Evolutionary conservation across 2,329 filamentous ascomycete genomes (phyloP).

Genomic region (Periconia sp.): DNA sequence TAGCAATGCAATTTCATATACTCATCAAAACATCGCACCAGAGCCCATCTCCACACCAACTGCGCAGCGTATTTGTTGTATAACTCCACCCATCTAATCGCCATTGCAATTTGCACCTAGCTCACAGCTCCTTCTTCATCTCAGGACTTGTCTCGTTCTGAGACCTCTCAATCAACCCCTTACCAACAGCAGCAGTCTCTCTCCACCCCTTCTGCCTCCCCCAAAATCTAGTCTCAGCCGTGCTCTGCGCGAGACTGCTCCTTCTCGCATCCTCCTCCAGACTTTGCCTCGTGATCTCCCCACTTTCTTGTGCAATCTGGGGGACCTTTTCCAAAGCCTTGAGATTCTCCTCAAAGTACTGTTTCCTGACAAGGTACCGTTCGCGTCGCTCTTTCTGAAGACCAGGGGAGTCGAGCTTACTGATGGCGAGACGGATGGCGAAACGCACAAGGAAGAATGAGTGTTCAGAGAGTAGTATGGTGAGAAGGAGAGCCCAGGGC

Average conservation of each 20-base stretch:
- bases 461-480: conserved; percentile 87
- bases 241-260: conserved; percentile 49
- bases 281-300: conserved; percentile 67
- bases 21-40: too few species aligned
- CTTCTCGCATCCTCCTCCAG: conserved; percentile 65
- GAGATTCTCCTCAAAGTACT: conserved; percentile 75
- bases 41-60: too few species aligned
- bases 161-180: conserved; percentile 55
- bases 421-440: conserved; percentile 73
- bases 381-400: conserved; percentile 84
- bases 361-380: conserved; percentile 79
- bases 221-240: conserved; percentile 60
- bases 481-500: conserved; percentile 79
- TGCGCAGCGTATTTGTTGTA: background rate
- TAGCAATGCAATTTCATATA: too few species aligned
- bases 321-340: conserved; percentile 59
- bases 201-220: conserved; percentile 55
- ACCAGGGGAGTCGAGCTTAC: conserved; percentile 83
- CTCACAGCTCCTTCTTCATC: conserved; percentile 45
- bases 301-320: conserved; percentile 49
- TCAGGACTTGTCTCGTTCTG: conserved; percentile 33
- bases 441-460: conserved; percentile 81
- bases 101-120: too few species aligned
- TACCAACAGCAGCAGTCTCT: conserved; percentile 59
- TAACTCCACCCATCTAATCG: background rate